Conservation (phyloP, 768 basidiomycete species). For the Calocybe cyanea region DNA sequence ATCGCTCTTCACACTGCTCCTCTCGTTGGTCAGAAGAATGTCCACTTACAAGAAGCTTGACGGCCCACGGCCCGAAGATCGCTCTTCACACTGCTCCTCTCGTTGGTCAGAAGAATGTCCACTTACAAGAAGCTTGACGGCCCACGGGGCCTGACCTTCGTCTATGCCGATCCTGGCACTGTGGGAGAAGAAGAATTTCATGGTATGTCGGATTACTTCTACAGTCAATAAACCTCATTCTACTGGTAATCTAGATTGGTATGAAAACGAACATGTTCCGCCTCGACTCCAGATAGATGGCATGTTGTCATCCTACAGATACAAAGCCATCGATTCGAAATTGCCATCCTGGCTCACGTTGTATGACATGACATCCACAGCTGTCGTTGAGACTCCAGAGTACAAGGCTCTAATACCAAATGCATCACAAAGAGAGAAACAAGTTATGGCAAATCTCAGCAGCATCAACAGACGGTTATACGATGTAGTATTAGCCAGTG, state of each 20-base stretch:
- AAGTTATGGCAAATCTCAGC: slow-evolving; percentile 18
- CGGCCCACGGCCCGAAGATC: no score
- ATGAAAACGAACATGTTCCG: slow-evolving; percentile 28
- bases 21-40: no score
- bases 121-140: slow-evolving; percentile 6
- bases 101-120: slow-evolving; percentile 7
- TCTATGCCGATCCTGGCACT: slow-evolving; percentile 12
- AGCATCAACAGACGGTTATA: slow-evolving; percentile 24
- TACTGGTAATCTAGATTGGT: slow-evolving; percentile 22
- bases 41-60: slow-evolving; percentile 8
- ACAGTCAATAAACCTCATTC: not conserved
- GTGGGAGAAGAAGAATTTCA: slow-evolving; percentile 25
- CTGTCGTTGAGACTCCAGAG: slow-evolving; percentile 17
- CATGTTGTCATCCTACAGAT: slow-evolving; percentile 20
- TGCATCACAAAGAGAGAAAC: slow-evolving; percentile 22
- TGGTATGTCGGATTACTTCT: slow-evolving; percentile 12
- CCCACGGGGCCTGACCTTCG: slow-evolving; percentile 13
- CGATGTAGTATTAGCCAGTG: slow-evolving; percentile 7
- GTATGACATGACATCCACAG: slow-evolving; percentile 23
- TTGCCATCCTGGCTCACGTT: slow-evolving; percentile 27
- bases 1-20: no score
- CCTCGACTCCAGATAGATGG: slow-evolving; percentile 23
- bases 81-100: no score
- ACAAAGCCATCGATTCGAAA: slow-evolving; percentile 23
- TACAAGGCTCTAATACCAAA: slow-evolving; percentile 19